These are phyloP conservation scores for Aspergillus sp. DNA, from an alignment of 2,329 filamentous ascomycete species.

Conservation along the genomic window DNA sequence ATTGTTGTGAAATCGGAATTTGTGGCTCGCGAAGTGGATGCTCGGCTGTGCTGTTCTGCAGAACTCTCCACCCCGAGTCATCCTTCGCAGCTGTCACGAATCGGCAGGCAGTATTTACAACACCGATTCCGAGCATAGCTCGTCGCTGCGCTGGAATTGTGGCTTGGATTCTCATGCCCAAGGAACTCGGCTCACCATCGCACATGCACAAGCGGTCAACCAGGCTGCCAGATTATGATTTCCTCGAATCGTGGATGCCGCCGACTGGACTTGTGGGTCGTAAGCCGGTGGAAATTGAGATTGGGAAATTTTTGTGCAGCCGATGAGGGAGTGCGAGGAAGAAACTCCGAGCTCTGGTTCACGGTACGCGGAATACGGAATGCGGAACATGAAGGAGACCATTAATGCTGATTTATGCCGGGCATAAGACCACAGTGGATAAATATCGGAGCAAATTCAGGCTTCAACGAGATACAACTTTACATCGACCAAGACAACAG, in stretches of 20 bases:
- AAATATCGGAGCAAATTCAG: background rate
- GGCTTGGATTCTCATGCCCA: background rate
- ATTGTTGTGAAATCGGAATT: background rate
- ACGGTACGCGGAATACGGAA: background rate
- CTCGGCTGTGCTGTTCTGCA: background rate
- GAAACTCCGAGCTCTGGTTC: background rate
- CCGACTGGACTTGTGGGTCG: background rate
- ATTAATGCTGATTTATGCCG: background rate
- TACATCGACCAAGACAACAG: no score
- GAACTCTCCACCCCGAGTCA: background rate
- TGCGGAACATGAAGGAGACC: background rate
- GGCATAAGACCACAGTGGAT: background rate
- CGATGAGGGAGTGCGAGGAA: background rate
- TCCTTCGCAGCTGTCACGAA: background rate
- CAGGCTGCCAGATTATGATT: conserved; percentile 6
- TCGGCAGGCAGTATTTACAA: background rate
- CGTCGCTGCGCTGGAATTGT: background rate
- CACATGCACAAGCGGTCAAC: background rate
- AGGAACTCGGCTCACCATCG: background rate
- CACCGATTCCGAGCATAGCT: background rate
- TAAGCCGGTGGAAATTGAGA: background rate
- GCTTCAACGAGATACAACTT: no score
- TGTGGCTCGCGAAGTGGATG: background rate
- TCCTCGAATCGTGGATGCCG: background rate
- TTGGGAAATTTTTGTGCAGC: background rate